phyloP scores from a whole-genome alignment of 768 basidiomycete species.

The Suillus fuscotomentosus region DNA sequence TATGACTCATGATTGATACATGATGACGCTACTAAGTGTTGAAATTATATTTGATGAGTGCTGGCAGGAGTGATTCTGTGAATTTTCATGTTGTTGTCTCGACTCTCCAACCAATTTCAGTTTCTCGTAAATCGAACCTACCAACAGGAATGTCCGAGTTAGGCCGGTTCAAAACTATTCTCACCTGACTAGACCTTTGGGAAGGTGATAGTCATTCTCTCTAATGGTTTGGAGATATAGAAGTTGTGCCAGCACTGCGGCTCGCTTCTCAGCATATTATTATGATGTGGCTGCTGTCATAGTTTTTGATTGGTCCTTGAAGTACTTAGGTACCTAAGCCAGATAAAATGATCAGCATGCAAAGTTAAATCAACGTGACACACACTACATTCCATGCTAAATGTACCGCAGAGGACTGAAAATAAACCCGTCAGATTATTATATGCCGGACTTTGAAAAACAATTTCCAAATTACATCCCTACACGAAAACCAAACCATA shows the following conservation, averaged over 20 bases:
- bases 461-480: no score
- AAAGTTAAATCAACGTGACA: no score
- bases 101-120: not conserved
- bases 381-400: no score
- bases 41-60: not conserved
- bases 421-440: no score
- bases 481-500: no score
- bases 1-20: no score
- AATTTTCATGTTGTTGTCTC: not conserved
- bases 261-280: not conserved
- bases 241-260: not conserved
- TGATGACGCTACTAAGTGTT: no score
- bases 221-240: not conserved
- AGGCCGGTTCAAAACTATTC: not conserved
- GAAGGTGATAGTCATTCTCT: not conserved
- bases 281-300: not conserved
- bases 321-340: no score
- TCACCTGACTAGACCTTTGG: not conserved
- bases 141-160: not conserved
- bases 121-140: not conserved
- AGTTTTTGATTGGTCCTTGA: no score
- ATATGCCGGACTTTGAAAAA: no score
- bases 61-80: not conserved
- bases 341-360: no score
- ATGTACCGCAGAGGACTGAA: no score